These are phyloP conservation scores for Escovopsis weberi DNA, from an alignment of 2,329 filamentous ascomycete species.

Conservation along the genomic window DNA sequence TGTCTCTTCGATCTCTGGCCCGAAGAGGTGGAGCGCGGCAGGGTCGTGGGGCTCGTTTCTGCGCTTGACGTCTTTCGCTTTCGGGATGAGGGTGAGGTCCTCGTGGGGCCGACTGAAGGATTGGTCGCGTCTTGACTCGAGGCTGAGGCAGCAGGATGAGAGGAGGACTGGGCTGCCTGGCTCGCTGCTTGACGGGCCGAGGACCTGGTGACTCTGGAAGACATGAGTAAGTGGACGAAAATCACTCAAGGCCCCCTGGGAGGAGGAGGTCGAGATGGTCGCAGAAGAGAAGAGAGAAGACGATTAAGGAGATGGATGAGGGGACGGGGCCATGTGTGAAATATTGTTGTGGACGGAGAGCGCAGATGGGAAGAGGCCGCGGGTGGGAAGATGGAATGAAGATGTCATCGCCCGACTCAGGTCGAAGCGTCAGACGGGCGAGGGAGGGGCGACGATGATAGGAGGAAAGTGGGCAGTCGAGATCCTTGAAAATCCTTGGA, in stretches of 20 bases:
- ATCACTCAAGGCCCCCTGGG: constrained; percentile 9
- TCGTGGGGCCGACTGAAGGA: constrained; percentile 26
- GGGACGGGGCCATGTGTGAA: constrained; percentile 4
- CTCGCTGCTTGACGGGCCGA: constrained; percentile 78
- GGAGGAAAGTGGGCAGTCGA: background rate
- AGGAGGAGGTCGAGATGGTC: constrained; percentile 9
- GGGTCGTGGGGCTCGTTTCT: constrained; percentile 30
- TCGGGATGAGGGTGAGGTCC: constrained; percentile 34
- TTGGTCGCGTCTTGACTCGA: constrained; percentile 12
- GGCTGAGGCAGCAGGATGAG: constrained; percentile 24
- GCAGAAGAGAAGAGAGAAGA: constrained; percentile 8
- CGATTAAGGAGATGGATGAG: constrained; percentile 4
- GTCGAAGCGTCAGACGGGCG: constrained; percentile 4
- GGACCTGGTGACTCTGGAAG: constrained; percentile 90
- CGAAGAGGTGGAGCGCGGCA: constrained; percentile 19
- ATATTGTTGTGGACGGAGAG: background rate
- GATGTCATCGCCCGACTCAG: background rate
- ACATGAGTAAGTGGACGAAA: constrained; percentile 53
- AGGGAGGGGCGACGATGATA: constrained; percentile 7
- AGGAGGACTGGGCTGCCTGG: constrained; percentile 33
- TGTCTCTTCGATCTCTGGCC: constrained; percentile 56
- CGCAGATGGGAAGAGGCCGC: background rate
- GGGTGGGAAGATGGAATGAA: background rate
- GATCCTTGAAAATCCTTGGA: background rate
- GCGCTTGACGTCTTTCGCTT: constrained; percentile 62